Evolutionary conservation across 192 early-diverging fungal genomes (phyloP).

Genomic region (Linnemannia elongata): DNA sequence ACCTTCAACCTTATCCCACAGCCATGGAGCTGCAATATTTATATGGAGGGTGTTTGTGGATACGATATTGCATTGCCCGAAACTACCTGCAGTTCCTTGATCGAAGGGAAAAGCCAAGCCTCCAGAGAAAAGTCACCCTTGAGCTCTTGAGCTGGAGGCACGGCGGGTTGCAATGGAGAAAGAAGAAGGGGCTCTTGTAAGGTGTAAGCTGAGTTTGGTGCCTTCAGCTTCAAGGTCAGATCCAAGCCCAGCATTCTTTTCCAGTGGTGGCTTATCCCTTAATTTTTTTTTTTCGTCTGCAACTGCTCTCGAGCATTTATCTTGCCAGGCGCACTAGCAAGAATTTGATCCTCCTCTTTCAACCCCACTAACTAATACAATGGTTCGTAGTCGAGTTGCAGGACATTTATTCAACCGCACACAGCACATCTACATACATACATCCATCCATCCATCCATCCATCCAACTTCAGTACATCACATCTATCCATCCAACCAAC

Average conservation of each 20-base stretch:
- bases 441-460: slow-evolving; percentile 3
- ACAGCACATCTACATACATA: not conserved
- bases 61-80: not conserved
- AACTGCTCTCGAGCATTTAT: not conserved
- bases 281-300: not conserved
- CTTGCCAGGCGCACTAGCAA: not conserved
- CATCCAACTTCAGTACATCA: slow-evolving; percentile 18
- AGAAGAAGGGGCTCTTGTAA: not conserved
- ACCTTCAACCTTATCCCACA: not conserved
- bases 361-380: slow-evolving; percentile 50
- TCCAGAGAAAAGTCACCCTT: not conserved
- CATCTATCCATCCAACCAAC: slow-evolving; percentile 21
- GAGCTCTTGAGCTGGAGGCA: not conserved
- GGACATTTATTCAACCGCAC: not conserved
- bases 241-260: not conserved
- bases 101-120: not conserved
- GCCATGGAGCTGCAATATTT: not conserved
- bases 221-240: too few relatives aligned
- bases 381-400: slow-evolving; percentile 25
- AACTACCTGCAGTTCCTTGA: too few relatives aligned
- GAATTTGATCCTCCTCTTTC: slow-evolving; percentile 38
- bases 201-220: not conserved
- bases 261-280: not conserved
- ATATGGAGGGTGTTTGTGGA: not conserved
- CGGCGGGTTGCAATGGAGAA: not conserved